Evolutionary conservation across 352 stramenopile genomes (phyloP), one percentile per base, ranked within the genome.

Genomic region (Phytophthora nicotianae): DNA sequence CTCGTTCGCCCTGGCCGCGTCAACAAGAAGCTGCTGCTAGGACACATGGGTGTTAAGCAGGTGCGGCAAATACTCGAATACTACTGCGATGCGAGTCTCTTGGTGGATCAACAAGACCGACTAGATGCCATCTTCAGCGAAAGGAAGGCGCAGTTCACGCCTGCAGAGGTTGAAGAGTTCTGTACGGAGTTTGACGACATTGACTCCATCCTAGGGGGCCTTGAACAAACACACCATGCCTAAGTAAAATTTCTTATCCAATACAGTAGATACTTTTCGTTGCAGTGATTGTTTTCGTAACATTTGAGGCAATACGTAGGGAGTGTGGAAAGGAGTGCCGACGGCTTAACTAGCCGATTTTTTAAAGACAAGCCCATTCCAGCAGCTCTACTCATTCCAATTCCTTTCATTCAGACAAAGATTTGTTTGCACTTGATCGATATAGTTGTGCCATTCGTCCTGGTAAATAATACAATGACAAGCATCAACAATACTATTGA

Each of bases 1-100:
- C 79, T 98, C 4, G 88, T 98, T 5, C 85, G 93, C 4, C 93
- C 93, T 1, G 93, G 91, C 0, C 85, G 91, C 35, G 86, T 98
- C 19, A 94, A 97, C 71, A 91, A 92, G 74, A 91, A 93, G 62
- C 40, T 97, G 27, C 38, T 85, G 35, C 72, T 96, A 23, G 70
- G 80, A 0, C 81, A 83, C 68, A 92, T 96, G 71, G 58, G 58
- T 7, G 48, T 45, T 27, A 45, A 53, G 16, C 68, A 90, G n/a
- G 62, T 79, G 9, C 62, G 67, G 29, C 29, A 77, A n/a, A 91
- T 94, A 77, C 47, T 90, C 51, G 80, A 91, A 72, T 89, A 90
- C 61, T 91, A 90, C 58, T 90, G 69, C 45, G 57, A 52, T 37
- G 59, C 58, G 35, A 59, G 41, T 55, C 68, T 89, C 11, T 71